These are phyloP conservation scores for Leccinum solheimii DNA, from an alignment of 1,284 basidiomycete genomes.

Conservation along the genomic window DNA sequence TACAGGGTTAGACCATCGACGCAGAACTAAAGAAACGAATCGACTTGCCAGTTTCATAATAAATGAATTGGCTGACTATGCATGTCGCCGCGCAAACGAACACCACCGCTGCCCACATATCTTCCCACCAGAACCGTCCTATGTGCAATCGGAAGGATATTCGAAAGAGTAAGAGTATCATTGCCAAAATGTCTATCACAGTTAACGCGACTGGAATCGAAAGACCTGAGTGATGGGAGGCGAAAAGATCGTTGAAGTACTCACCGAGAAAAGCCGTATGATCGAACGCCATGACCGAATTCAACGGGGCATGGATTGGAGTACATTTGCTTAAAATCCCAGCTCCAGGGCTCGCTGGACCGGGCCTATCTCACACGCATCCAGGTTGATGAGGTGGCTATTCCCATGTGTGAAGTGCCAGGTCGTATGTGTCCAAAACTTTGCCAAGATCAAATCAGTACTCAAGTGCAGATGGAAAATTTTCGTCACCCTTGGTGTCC, in stretches of 20 bases:
- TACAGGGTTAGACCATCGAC: neutral
- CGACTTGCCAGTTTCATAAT: neutral
- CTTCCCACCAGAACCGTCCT: neutral
- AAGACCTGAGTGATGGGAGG: neutral
- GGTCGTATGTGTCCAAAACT: neutral
- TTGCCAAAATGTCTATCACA: neutral
- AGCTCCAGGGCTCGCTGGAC: neutral
- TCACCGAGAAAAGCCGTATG: neutral
- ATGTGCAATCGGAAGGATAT: neutral
- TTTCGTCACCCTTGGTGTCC: neutral
- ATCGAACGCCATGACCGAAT: neutral
- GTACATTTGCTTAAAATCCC: neutral
- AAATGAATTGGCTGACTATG: neutral
- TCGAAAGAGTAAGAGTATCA: neutral
- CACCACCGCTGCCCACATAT: neutral
- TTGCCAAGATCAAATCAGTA: neutral
- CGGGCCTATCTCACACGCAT: neutral
- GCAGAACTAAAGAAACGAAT: neutral
- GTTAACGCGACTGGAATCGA: neutral
- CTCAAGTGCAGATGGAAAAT: neutral
- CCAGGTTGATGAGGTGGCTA: neutral
- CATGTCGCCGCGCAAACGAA: neutral
- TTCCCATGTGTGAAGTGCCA: neutral
- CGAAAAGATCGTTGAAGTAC: neutral
- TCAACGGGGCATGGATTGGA: neutral